Percentiles rank a stretch among this genome's conserved stretches.
These are phyloP conservation scores for Physcomitrium patens DNA, from an alignment of 225 moss, liverwort and hornwort species.

Conservation along the genomic window DNA sequence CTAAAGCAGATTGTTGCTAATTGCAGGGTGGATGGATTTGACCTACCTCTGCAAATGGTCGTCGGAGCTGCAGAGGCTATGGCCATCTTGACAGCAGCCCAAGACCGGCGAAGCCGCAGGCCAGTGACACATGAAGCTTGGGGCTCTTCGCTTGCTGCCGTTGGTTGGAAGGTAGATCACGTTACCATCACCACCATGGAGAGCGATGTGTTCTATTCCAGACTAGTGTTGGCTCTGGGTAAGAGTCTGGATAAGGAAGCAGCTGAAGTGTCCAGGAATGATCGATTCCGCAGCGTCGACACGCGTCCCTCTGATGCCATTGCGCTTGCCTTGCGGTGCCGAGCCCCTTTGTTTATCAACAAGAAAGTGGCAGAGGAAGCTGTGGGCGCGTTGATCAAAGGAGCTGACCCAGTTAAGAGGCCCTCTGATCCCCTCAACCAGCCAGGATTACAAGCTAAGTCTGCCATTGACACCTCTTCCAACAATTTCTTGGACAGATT, in stretches of 20 bases:
- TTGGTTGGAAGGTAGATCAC: conserved; percentile 73
- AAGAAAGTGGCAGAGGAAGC: conserved; percentile 59
- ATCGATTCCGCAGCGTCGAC: conserved; percentile 43
- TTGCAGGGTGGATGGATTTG: conserved; percentile 65
- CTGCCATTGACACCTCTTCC: neutral
- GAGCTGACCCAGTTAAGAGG: conserved; percentile 24
- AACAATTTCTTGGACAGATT: too few relatives aligned
- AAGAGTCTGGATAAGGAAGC: conserved; percentile 20
- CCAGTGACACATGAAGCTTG: conserved; percentile 75
- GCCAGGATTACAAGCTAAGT: conserved; percentile 59
- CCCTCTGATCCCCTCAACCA: conserved; percentile 44
- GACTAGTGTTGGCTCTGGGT: conserved; percentile 55
- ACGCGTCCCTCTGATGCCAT: conserved; percentile 73
- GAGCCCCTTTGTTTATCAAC: conserved; percentile 56
- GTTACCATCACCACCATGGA: conserved; percentile 61
- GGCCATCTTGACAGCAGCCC: conserved; percentile 66
- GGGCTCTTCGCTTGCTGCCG: conserved; percentile 64
- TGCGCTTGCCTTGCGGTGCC: conserved; percentile 62
- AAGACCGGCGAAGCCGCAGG: conserved; percentile 58
- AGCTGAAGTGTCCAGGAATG: conserved; percentile 9
- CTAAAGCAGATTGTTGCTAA: neutral
- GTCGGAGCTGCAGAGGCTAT: conserved; percentile 75
- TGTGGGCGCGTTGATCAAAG: conserved; percentile 30
- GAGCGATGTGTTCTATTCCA: conserved; percentile 64
- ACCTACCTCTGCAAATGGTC: conserved; percentile 59